Conservation (phyloP, 495 filamentous ascomycete genomes). For the Annulohypoxylon moriforme region DNA sequence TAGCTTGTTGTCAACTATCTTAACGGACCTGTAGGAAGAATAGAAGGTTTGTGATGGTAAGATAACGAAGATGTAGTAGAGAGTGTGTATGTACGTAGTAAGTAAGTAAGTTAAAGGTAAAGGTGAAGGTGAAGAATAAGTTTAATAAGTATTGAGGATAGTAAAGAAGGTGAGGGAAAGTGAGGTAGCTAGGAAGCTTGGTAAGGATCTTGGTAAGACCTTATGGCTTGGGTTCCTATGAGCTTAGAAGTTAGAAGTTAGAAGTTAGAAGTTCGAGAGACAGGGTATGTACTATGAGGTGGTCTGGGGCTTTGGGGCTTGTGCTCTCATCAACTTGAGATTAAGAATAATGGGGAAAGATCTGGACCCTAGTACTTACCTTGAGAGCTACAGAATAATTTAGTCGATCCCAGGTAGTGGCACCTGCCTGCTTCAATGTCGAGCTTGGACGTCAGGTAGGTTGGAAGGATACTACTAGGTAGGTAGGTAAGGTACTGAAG, state of each 20-base stretch:
- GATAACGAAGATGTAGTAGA: not conserved
- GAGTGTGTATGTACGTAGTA: constrained; percentile 5
- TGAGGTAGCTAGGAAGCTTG: not conserved
- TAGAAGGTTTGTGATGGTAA: not conserved
- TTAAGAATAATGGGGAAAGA: constrained; percentile 39
- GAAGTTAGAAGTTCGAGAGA: constrained; percentile 3
- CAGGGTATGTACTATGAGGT: constrained; percentile 11
- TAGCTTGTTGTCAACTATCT: not conserved
- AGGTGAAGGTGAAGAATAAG: not conserved
- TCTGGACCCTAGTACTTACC: constrained; percentile 20
- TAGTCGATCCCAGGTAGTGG: constrained; percentile 25
- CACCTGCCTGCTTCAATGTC: constrained; percentile 14
- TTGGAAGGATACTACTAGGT: not conserved
- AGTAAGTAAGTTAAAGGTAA: not conserved
- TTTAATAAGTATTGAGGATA: not conserved
- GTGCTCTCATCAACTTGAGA: constrained; percentile 38
- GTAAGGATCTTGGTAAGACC: not conserved
- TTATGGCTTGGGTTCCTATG: not conserved
- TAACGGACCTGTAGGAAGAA: not conserved
- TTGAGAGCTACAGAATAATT: constrained; percentile 23
- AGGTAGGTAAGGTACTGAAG: not conserved
- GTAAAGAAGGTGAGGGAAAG: not conserved
- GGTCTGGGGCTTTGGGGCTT: constrained; percentile 25
- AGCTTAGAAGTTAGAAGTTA: not conserved
- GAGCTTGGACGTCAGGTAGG: constrained; percentile 2